Evolutionary conservation across 2,329 filamentous ascomycete genomes (phyloP).

Genomic region (Thielaviopsis populi): DNA sequence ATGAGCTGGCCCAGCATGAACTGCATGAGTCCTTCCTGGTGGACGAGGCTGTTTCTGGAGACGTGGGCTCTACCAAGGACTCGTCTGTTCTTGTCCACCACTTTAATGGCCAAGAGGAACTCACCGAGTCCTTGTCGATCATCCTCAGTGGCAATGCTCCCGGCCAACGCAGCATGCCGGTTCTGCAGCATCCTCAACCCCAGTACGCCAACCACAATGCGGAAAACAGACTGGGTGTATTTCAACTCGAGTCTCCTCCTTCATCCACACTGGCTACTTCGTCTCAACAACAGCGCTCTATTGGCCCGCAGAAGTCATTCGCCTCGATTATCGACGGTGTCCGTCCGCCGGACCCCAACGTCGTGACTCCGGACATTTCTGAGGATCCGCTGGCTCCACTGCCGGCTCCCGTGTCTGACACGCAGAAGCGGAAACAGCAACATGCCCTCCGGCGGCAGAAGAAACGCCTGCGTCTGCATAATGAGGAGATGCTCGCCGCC

Average conservation of each 20-base stretch:
- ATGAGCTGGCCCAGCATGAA: constrained; percentile 9
- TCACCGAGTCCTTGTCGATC: constrained; percentile 19
- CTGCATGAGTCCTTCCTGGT: background rate
- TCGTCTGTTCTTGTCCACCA: constrained; percentile 7
- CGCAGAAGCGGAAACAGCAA: constrained; percentile 27
- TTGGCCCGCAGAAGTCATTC: constrained; percentile 10
- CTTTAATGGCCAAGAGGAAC: constrained; percentile 6
- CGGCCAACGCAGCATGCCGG: constrained; percentile 10
- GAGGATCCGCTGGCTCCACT: constrained; percentile 28
- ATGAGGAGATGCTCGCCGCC: constrained; percentile 39
- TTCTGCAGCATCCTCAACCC: background rate
- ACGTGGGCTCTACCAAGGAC: constrained; percentile 5
- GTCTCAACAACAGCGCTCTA: background rate
- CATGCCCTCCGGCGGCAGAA: constrained; percentile 32
- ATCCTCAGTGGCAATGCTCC: constrained; percentile 12
- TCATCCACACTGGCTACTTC: background rate
- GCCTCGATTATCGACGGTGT: constrained; percentile 5
- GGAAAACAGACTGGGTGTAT: constrained; percentile 11
- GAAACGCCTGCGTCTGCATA: constrained; percentile 30
- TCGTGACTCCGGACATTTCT: constrained; percentile 36
- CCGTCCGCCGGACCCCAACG: constrained; percentile 19
- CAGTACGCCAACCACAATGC: background rate
- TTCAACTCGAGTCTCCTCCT: constrained; percentile 1
- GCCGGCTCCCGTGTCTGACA: constrained; percentile 14
- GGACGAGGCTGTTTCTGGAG: background rate